phyloP scores from a whole-genome alignment of 164 flowering plant species.

The Magnolia sinica region DNA sequence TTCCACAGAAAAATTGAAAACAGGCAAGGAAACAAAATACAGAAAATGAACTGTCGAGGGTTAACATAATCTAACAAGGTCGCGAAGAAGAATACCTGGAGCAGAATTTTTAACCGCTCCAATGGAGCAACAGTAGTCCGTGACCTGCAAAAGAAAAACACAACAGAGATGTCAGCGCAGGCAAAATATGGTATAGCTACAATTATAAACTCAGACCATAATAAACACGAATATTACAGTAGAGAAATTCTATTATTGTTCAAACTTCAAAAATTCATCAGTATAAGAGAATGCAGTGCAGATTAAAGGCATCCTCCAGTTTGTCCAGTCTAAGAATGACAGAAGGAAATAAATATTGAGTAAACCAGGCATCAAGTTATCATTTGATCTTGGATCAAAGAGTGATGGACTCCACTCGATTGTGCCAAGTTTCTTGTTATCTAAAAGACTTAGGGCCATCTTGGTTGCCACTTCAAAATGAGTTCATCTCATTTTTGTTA shows the following conservation, averaged over 20 bases:
- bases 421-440: not conserved
- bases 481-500: too few relatives aligned
- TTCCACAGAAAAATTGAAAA: not conserved
- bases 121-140: slow-evolving; percentile 97
- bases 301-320: too few relatives aligned
- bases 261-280: too few relatives aligned
- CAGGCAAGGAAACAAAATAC: not conserved
- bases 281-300: too few relatives aligned
- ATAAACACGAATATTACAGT: too few relatives aligned
- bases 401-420: not conserved
- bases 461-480: too few relatives aligned
- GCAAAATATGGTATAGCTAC: not conserved
- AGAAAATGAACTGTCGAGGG: not conserved
- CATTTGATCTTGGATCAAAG: not conserved
- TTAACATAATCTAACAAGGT: not conserved
- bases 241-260: too few relatives aligned
- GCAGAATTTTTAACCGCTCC: slow-evolving; percentile 84
- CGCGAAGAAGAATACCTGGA: slow-evolving; percentile 50
- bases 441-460: too few relatives aligned
- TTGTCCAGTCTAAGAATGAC: too few relatives aligned
- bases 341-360: not conserved
- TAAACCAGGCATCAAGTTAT: not conserved
- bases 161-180: not conserved
- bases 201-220: not conserved
- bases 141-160: slow-evolving; percentile 49